Evolutionary conservation across 164 flowering plant genomes (phyloP).

Genomic region (Tinospora cordifolia): DNA sequence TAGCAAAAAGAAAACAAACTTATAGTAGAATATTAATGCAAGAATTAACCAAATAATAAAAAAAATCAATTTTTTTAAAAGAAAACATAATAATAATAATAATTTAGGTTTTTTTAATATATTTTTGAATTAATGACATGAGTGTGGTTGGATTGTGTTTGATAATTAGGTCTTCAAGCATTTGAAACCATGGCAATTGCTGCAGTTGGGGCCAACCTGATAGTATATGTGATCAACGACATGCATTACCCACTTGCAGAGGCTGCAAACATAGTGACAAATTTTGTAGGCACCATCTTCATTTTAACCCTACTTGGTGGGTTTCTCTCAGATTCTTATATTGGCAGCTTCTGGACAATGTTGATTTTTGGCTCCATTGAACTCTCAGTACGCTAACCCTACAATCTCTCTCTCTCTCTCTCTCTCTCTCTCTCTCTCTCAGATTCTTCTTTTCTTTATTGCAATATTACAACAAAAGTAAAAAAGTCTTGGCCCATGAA

Average conservation of each 20-base stretch:
- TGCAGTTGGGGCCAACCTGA: conserved; percentile 90
- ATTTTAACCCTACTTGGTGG: conserved; percentile 84
- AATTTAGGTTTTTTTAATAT: too few relatives aligned
- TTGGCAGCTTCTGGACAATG: conserved; percentile 91
- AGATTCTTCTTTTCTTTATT: not conserved
- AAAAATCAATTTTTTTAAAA: too few relatives aligned
- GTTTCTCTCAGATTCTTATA: conserved; percentile 80
- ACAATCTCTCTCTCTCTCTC: not conserved
- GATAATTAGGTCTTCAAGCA: conserved; percentile 60
- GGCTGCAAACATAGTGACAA: conserved; percentile 84
- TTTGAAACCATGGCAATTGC: conserved; percentile 94
- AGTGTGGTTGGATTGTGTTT: not conserved
- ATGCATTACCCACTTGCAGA: conserved; percentile 81
- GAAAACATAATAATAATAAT: too few relatives aligned
- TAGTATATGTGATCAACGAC: conserved; percentile 75
- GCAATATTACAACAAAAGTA: too few relatives aligned
- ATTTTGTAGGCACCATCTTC: conserved; percentile 86
- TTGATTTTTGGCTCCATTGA: conserved; percentile 87
- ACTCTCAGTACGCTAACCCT: conserved; percentile 60
- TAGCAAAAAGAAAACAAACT: too few relatives aligned
- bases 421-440: not conserved
- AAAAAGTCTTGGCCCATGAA: too few relatives aligned
- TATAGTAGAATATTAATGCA: too few relatives aligned
- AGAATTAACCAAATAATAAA: too few relatives aligned
- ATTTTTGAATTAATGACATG: too few relatives aligned